Base-by-base conservation (phyloP, 352 stramenopile species). In the Detonula confervacea region DNA sequence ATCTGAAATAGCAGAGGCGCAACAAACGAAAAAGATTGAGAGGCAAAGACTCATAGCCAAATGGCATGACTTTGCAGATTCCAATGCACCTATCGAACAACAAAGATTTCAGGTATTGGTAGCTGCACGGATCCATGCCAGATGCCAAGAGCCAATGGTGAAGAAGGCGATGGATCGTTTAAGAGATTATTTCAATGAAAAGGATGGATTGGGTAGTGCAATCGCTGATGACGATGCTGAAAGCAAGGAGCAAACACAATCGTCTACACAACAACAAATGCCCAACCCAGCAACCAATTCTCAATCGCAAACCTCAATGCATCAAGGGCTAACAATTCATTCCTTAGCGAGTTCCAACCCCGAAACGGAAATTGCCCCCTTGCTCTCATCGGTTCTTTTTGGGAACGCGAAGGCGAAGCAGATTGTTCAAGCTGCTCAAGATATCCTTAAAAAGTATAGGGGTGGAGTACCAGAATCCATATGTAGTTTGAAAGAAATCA, bases 371-470 rank as follows among this genome's bases (percentile, higher is more conserved):
- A 80, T 92, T 18, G 74, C 74, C 46, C 52, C 55, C 55, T 37
- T 77, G 18, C 67, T 92, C 29, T 81, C 70, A 7, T 88, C 81
- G 25, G 22, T 92, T 25, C 73, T 86, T 57, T 89, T 87, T 60
- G 84, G 87, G 44, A 89, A 89, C 64, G 69, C 54, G 0, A 92
- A 92, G 67, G 81, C 87, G 20, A 55, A 82, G 46, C 83, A 92
- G 61, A 81, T 92, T 57, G 84, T 92, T 0, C 73, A 83, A 59
- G 77, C 87, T 59, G 65, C 87, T 12, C 47, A 84, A 51, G 83
- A 90, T 60, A 75, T 92, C 25, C 14, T 81, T 22, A 27, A 8
- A 12, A 73, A 74, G 25, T 84, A 85, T 59, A 35, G 74, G 37
- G 87, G 83, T 20, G n/a, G 73, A 30, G 87, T 92, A 3, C 87